These are phyloP conservation scores for Thinopyrum elongatum DNA, from an alignment of 176 grass and related monocot species.

Conservation along the genomic window DNA sequence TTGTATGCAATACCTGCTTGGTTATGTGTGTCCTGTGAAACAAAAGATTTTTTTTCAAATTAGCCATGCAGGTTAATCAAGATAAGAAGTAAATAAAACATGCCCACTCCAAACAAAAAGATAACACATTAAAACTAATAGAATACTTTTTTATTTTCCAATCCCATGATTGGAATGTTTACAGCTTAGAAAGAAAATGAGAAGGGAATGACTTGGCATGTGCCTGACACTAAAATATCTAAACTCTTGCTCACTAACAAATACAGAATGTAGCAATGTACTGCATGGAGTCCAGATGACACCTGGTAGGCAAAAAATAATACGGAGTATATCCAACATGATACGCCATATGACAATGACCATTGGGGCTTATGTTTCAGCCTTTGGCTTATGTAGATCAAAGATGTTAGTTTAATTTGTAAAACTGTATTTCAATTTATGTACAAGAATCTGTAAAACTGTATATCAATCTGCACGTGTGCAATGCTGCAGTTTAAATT, in stretches of 20 bases:
- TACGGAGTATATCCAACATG: constrained; percentile 4
- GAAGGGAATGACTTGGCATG: background rate
- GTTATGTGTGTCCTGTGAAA: constrained; percentile 87
- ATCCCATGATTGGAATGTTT: background rate
- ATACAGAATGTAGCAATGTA: background rate
- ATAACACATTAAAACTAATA: constrained; percentile 5
- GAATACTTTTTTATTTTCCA: background rate
- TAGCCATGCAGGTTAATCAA: background rate
- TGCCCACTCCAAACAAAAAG: background rate
- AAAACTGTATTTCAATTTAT: background rate
- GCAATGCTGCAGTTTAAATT: background rate
- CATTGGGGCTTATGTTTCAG: background rate
- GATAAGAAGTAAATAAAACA: background rate
- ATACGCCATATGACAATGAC: background rate
- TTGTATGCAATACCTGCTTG: constrained; percentile 99
- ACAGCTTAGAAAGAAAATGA: background rate
- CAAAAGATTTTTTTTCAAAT: constrained; percentile 20
- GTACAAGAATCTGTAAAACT: background rate
- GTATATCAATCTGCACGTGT: background rate
- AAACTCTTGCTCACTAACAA: background rate
- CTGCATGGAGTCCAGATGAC: background rate
- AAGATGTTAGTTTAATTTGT: background rate
- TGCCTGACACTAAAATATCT: background rate
- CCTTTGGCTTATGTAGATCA: background rate
- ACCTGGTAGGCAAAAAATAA: background rate